Evolutionary conservation across 176 grass and related monocot genomes (phyloP).

Genomic region (Zea mays): Zm-B73-REFERENCE-NAM-5.0 NC_050096.1:217194501-217195000

Average conservation of each 20-base stretch:
- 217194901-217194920: neutral
- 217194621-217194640: neutral
- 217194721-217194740: constrained; percentile 24
- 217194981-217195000: neutral
- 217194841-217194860: neutral
- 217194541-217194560: neutral
- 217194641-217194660: neutral
- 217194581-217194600: neutral
- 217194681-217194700: neutral
- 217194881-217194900: neutral
- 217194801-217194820: neutral
- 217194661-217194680: neutral
- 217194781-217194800: neutral
- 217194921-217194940: neutral
- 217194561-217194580: neutral
- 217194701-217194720: neutral
- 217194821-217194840: neutral
- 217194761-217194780: neutral
- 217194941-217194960: constrained; percentile 24
- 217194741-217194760: constrained; percentile 5
- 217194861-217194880: neutral
- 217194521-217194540: neutral
- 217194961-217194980: constrained; percentile 4
- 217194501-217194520: neutral
- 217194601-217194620: neutral